These are phyloP conservation scores for Xylaria telfairii DNA, from an alignment of 495 filamentous ascomycete species.

Conservation along the genomic window DNA sequence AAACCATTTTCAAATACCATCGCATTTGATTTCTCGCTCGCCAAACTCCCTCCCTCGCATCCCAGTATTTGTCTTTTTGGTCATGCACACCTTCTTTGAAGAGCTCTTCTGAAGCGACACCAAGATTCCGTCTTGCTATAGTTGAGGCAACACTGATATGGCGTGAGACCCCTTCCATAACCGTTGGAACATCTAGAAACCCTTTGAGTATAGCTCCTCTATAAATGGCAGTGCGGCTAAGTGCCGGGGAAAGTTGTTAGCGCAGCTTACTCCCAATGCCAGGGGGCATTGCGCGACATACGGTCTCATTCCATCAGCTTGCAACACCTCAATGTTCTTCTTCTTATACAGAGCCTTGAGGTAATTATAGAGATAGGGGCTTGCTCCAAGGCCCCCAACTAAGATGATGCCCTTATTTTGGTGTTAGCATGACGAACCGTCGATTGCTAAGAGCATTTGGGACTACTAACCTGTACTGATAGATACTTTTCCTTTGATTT, in stretches of 20 bases:
- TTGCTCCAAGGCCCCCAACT: constrained; percentile 3
- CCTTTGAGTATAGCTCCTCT: constrained; percentile 5
- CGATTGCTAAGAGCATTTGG: no score
- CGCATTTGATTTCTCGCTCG: no score
- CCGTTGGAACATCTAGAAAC: neutral
- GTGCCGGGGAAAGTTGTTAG: neutral
- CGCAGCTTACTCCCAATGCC: neutral
- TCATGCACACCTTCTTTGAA: neutral
- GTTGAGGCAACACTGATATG: constrained; percentile 8
- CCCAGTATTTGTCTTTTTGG: neutral
- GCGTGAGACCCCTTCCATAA: neutral
- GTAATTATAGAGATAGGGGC: neutral
- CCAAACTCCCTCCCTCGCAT: no score
- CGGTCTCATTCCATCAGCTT: constrained; percentile 1
- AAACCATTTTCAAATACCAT: no score
- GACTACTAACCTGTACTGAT: neutral
- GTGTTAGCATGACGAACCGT: neutral
- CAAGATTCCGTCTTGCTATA: constrained; percentile 5
- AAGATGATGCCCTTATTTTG: neutral
- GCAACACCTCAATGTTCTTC: neutral
- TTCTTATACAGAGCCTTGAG: neutral
- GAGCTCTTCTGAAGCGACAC: neutral
- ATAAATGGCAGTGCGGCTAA: neutral
- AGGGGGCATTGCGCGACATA: neutral
- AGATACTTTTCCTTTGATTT: neutral